A percentile compares a stretch with the other conserved stretches of the same genome.
phyloP scores from a whole-genome alignment of 768 basidiomycete species.

The Boletus eberwhitei region DNA sequence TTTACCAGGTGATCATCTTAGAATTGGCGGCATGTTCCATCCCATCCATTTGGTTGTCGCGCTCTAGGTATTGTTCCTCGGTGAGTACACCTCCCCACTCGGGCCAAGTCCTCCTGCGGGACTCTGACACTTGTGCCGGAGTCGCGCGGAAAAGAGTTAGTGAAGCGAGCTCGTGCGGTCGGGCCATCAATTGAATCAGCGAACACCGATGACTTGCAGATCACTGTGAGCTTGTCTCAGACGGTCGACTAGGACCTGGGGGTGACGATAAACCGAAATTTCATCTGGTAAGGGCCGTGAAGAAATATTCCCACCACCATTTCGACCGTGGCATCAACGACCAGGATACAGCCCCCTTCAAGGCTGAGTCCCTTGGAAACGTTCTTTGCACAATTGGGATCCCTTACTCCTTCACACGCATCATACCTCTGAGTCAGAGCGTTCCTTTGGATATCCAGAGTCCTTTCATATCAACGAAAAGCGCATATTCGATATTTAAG shows the following conservation, averaged over 20 bases:
- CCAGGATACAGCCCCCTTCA: not conserved
- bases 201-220: not conserved
- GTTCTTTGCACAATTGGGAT: not conserved
- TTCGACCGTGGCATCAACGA: not conserved
- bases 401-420: too few species aligned
- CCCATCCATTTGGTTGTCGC: constrained; percentile 38
- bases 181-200: not conserved
- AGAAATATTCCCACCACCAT: too few species aligned
- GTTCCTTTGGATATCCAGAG: not conserved
- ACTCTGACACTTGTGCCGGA: constrained; percentile 40
- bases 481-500: too few species aligned
- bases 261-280: not conserved
- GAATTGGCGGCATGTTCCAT: constrained; percentile 45
- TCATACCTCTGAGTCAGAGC: too few species aligned
- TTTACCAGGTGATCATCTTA: constrained; percentile 48
- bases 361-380: not conserved
- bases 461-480: not conserved
- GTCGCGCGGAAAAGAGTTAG: constrained; percentile 47
- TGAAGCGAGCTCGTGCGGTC: not conserved
- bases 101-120: constrained; percentile 35
- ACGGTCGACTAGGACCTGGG: not conserved
- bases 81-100: constrained; percentile 45
- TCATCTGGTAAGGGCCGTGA: not conserved
- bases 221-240: too few species aligned
- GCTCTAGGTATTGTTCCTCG: constrained; percentile 43